phyloP scores from a whole-genome alignment of 345 rosid genomes.

The Mercurialis annua region DNA sequence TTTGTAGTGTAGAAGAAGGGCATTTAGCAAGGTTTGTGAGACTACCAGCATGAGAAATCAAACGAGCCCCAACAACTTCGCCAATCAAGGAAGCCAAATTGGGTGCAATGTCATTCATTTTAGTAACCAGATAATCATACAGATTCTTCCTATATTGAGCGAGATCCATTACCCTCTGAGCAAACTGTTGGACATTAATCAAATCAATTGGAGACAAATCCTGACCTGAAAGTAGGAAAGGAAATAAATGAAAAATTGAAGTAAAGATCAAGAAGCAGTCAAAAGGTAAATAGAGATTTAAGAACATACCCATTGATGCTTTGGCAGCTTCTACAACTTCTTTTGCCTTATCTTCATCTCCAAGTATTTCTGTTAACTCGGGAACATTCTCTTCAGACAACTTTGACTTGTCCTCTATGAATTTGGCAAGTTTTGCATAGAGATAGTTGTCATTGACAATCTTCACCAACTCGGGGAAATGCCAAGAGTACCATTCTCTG shows the following conservation, averaged over 20 bases:
- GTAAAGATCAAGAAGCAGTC: neutral
- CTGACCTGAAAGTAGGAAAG: constrained; percentile 53
- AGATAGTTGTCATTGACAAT: constrained; percentile 92
- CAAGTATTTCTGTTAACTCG: constrained; percentile 61
- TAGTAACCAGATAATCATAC: constrained; percentile 73
- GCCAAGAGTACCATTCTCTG: constrained; percentile 99
- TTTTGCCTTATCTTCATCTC: constrained; percentile 91
- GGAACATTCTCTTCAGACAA: constrained; percentile 57
- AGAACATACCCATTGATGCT: constrained; percentile 85
- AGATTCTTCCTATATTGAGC: constrained; percentile 86
- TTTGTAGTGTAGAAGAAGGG: constrained; percentile 97
- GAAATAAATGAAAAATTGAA: constrained; percentile 2
- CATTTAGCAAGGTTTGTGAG: constrained; percentile 94
- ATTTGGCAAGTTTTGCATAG: constrained; percentile 65
- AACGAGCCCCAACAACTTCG: constrained; percentile 85
- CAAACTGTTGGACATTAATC: constrained; percentile 75
- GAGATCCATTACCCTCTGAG: constrained; percentile 80
- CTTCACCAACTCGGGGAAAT: constrained; percentile 90
- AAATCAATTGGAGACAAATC: constrained; percentile 81
- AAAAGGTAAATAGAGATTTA: neutral
- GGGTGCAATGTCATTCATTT: constrained; percentile 96
- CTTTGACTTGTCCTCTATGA: constrained; percentile 69
- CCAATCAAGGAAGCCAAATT: constrained; percentile 90
- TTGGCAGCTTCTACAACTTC: constrained; percentile 91
- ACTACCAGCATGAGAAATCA: constrained; percentile 98